Percentiles rank a stretch among this genome's conserved stretches.
Conservation (phyloP, 1,284 basidiomycete species). For the Athelia sp. region DNA sequence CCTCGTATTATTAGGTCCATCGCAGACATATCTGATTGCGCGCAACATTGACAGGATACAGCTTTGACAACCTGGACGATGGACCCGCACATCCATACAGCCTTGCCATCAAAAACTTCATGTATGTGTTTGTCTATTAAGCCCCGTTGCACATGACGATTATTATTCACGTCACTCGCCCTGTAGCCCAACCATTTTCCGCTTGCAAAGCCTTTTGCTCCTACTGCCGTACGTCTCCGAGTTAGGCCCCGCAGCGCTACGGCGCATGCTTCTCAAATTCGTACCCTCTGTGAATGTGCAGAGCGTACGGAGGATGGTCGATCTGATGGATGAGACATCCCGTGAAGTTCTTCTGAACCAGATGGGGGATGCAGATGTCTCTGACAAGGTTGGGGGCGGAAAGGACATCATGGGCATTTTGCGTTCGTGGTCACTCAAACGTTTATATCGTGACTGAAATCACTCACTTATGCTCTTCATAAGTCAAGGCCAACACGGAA, state of each 20-base stretch:
- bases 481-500: constrained; percentile 35
- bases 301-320: constrained; percentile 4
- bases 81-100: constrained; percentile 4
- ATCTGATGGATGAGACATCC: constrained; percentile 11
- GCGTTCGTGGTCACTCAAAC: constrained; percentile 7
- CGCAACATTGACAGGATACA: neutral
- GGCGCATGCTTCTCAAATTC: constrained; percentile 5
- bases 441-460: no score
- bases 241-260: constrained; percentile 5
- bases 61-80: neutral
- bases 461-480: no score
- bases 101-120: constrained; percentile 2
- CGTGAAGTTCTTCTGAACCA: constrained; percentile 10
- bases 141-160: neutral
- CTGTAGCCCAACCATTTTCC: neutral
- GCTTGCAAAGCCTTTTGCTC: neutral
- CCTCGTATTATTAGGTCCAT: neutral
- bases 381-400: constrained; percentile 13
- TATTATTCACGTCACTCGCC: no score
- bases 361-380: constrained; percentile 11
- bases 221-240: neutral
- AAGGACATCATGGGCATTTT: constrained; percentile 21
- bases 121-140: constrained; percentile 4
- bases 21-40: neutral
- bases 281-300: constrained; percentile 6